Evolutionary conservation across 148 eudicot genomes (phyloP).

Genomic region (Mesembryanthemum crystallinum): DNA sequence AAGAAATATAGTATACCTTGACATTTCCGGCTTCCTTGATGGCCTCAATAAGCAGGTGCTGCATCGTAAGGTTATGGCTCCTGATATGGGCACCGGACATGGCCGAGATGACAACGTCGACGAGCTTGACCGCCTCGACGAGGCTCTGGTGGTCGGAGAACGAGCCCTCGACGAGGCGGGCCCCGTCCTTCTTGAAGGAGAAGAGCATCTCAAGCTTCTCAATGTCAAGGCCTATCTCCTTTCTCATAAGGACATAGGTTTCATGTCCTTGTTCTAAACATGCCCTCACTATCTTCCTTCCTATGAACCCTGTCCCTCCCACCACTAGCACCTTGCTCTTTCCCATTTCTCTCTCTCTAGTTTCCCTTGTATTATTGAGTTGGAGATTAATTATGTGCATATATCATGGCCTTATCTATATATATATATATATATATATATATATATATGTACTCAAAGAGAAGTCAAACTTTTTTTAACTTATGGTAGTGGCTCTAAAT

Average conservation of each 20-base stretch:
- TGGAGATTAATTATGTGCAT: no score
- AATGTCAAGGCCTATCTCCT: conserved; percentile 53
- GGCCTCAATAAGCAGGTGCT: conserved; percentile 80
- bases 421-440: no score
- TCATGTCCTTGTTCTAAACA: conserved; percentile 51
- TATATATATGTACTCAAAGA: no score
- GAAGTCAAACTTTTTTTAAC: no score
- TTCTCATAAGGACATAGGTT: conserved; percentile 51
- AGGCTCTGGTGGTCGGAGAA: conserved; percentile 73
- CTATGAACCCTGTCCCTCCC: conserved; percentile 69
- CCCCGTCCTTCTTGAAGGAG: conserved; percentile 61
- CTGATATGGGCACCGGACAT: conserved; percentile 70
- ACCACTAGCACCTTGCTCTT: conserved; percentile 60
- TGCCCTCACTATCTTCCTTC: conserved; percentile 52
- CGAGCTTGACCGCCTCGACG: conserved; percentile 66
- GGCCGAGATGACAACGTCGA: conserved; percentile 69
- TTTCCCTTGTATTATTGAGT: not conserved
- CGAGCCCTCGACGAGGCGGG: conserved; percentile 56
- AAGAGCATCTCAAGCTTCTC: conserved; percentile 56
- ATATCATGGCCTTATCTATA: no score
- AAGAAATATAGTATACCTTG: conserved; percentile 67
- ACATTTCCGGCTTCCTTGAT: conserved; percentile 86
- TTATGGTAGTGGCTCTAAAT: no score
- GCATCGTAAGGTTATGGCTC: conserved; percentile 58
- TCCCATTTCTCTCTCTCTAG: conserved; percentile 31